Evolutionary conservation across 2,329 filamentous ascomycete genomes (phyloP), one percentile per base, ranked within the genome.

Genomic region (Xylaria sp.): DNA sequence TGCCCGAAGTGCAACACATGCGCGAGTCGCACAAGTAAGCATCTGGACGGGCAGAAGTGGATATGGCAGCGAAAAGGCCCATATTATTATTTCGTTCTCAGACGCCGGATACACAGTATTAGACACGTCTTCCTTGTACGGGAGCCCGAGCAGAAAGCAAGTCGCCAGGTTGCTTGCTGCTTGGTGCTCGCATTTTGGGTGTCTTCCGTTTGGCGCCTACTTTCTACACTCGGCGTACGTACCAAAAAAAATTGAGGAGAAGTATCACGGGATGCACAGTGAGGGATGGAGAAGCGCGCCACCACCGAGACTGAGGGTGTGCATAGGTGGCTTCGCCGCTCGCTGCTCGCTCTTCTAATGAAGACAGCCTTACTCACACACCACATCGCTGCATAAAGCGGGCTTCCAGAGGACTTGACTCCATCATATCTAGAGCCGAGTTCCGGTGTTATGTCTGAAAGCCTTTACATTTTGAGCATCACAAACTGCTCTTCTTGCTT

Each of bases 31-130:
- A 66, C 58, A 23, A 25, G 46, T 49, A 23, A 48, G 59, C 54
- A 52, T 66, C 67, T 25, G 41, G 51, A 61, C 28, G 41, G 51
- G 39, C 64, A 64, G 43, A 60, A 55, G 64, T 67, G 55, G 67
- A 64, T 23, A 51, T 41, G 33, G 52, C 62, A 54, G 57, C 57
- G 15, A 39, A 46, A 62, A 55, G 36, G n/a, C 20, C 46, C 61
- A 51, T 52, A 49, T 54, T 39, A 31, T 54, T 39, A 31, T 54
- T 49, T 46, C 13, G 31, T 54, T 52, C 51, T 57, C 48, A 64
- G 55, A 62, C 20, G 9, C 58, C 46, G 52, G 23, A 65, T 15
- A 20, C 54, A 54, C 57, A 8, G 39, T 57, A 52, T 25, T 54
- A 52, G 39, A 36, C 20, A 18, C 56, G 55, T 18, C 43, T 55